Evolutionary conservation across 2,329 filamentous ascomycete genomes (phyloP).

Genomic region (Cladosporium sp.): DNA sequence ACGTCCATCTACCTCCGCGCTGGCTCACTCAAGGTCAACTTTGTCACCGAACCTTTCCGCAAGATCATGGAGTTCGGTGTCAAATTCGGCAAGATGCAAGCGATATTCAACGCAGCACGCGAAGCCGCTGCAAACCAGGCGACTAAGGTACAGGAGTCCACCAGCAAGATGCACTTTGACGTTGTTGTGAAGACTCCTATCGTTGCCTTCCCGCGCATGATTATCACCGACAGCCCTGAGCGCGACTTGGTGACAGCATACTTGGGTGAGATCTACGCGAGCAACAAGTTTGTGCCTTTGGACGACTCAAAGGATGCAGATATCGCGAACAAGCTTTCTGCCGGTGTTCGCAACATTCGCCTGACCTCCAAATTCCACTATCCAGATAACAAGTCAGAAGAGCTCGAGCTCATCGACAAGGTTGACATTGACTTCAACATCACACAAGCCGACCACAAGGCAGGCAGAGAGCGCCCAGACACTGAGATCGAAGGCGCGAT

Average conservation of each 20-base stretch:
- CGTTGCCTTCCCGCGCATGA: slow-evolving; percentile 83
- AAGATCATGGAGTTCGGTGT: slow-evolving; percentile 98
- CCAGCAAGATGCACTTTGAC: slow-evolving; percentile 89
- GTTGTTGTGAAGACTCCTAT: slow-evolving; percentile 93
- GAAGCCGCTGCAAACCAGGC: slow-evolving; percentile 93
- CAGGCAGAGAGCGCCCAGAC: slow-evolving; percentile 77
- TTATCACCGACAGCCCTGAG: slow-evolving; percentile 66
- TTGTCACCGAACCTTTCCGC: slow-evolving; percentile 93
- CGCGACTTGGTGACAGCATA: slow-evolving; percentile 89
- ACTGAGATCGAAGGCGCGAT: slow-evolving; percentile 88
- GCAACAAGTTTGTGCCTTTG: slow-evolving; percentile 85
- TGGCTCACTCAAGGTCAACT: slow-evolving; percentile 95
- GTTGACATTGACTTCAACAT: slow-evolving; percentile 93
- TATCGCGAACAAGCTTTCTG: slow-evolving; percentile 83
- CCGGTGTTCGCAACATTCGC: slow-evolving; percentile 88
- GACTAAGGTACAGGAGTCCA: slow-evolving; percentile 86
- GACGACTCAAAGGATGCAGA: slow-evolving; percentile 72
- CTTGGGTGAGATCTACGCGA: slow-evolving; percentile 93
- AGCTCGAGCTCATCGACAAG: slow-evolving; percentile 94
- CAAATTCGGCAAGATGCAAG: slow-evolving; percentile 99
- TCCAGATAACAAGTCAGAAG: slow-evolving; percentile 68
- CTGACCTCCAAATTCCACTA: slow-evolving; percentile 90
- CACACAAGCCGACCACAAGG: slow-evolving; percentile 83
- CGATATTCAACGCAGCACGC: slow-evolving; percentile 93
- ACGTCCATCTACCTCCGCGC: slow-evolving; percentile 87